A percentile compares a stretch with the other conserved stretches of the same genome.
These are phyloP conservation scores for Rhipidocladum racemiflorum DNA, from an alignment of 176 grass and related monocot genomes.

Conservation along the genomic window DNA sequence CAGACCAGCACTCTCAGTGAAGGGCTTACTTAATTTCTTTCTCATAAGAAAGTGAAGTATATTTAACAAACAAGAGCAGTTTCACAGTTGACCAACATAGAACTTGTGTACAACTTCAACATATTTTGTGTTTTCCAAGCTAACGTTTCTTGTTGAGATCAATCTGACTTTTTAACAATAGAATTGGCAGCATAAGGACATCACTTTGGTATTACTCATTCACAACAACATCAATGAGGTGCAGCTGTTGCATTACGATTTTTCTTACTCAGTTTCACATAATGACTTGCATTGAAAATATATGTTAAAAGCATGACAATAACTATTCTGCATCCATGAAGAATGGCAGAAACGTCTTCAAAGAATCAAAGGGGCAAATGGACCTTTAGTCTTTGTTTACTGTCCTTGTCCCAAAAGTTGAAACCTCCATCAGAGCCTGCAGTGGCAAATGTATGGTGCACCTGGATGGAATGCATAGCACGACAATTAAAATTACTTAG, in stretches of 20 bases:
- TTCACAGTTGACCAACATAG: neutral
- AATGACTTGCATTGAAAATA: neutral
- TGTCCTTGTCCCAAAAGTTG: conserved; percentile 92
- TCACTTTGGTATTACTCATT: neutral
- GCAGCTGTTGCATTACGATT: neutral
- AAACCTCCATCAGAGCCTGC: conserved; percentile 74
- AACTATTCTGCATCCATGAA: neutral
- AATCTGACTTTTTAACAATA: conserved; percentile 5
- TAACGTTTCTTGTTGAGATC: neutral
- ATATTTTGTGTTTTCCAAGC: neutral
- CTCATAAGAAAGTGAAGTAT: conserved; percentile 5
- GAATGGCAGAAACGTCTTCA: neutral
- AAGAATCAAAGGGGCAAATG: neutral
- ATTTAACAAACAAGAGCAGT: neutral
- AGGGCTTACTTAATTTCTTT: neutral
- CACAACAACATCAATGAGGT: neutral
- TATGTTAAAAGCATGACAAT: neutral
- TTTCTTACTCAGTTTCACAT: neutral
- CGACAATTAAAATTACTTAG: conserved; percentile 1
- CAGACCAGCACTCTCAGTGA: neutral
- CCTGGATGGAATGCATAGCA: conserved; percentile 45
- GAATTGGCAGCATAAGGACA: neutral
- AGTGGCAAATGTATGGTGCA: conserved; percentile 80
- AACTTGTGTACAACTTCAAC: neutral
- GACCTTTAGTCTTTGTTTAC: conserved; percentile 93